Evolutionary conservation across 2,329 filamentous ascomycete genomes (phyloP).

Genomic region (Aciculosporium take): DNA sequence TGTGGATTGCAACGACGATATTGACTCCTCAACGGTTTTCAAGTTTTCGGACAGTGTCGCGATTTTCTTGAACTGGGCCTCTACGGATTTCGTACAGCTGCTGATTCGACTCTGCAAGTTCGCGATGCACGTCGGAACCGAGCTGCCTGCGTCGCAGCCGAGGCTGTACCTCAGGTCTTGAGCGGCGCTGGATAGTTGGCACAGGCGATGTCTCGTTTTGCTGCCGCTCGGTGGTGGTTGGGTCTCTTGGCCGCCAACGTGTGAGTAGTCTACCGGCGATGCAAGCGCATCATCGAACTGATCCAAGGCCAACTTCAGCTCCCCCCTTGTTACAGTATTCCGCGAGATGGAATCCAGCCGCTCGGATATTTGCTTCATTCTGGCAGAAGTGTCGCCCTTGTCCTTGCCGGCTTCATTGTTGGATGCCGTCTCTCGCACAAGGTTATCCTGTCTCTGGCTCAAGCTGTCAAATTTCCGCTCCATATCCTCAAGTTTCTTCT

Average conservation of each 20-base stretch:
- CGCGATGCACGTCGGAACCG: neutral
- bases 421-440: neutral
- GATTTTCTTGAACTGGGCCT: slow-evolving; percentile 1
- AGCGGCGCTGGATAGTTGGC: neutral
- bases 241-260: neutral
- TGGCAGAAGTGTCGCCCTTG: neutral
- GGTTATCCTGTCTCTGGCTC: neutral
- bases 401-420: neutral
- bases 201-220: neutral
- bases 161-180: neutral
- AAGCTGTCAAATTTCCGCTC: slow-evolving; percentile 5
- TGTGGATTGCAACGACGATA: neutral
- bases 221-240: neutral
- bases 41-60: neutral
- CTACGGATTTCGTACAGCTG: neutral
- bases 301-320: slow-evolving; percentile 2
- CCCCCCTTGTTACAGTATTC: neutral
- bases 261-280: neutral
- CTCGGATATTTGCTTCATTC: neutral
- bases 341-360: neutral
- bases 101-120: neutral
- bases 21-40: neutral
- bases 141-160: neutral
- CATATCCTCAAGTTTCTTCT: slow-evolving; percentile 13
- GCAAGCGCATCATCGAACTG: slow-evolving; percentile 2